A percentile compares a stretch with the other conserved stretches of the same genome.
These are phyloP conservation scores for Pseudoturritis turrita DNA, from an alignment of 345 rosid genomes.

Conservation along the genomic window DNA sequence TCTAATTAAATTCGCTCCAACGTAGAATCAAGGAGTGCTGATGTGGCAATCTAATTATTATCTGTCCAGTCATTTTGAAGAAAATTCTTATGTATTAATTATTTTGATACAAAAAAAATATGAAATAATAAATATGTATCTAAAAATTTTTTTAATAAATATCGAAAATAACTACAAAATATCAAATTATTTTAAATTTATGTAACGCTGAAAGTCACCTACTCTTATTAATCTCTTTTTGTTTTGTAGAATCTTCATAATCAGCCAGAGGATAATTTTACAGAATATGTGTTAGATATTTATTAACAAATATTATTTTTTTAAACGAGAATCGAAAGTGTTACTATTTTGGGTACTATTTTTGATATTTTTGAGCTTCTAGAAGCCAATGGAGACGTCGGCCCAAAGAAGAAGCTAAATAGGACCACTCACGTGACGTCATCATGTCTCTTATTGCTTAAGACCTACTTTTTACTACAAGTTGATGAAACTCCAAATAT, in stretches of 20 bases:
- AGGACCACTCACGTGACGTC: slow-evolving; percentile 8
- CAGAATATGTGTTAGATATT: background rate
- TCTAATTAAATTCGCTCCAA: background rate
- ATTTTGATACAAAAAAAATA: no score
- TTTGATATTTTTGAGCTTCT: background rate
- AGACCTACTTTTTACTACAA: background rate
- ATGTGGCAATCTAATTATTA: no score
- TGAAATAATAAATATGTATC: no score
- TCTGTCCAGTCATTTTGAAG: no score
- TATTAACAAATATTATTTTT: background rate
- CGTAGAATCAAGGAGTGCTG: no score
- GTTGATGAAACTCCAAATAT: background rate
- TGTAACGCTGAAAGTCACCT: no score
- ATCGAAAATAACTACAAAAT: no score
- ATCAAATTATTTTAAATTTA: no score
- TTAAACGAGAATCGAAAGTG: background rate
- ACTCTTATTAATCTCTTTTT: no score
- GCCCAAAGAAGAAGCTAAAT: background rate
- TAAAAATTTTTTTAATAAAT: no score
- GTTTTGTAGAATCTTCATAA: background rate
- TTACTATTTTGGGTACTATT: background rate
- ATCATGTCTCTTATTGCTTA: background rate
- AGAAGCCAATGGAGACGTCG: background rate
- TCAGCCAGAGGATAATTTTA: background rate
- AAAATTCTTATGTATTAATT: no score